phyloP scores from a whole-genome alignment of 208 protist genomes.

The Crithidia acanthocephali region DNA sequence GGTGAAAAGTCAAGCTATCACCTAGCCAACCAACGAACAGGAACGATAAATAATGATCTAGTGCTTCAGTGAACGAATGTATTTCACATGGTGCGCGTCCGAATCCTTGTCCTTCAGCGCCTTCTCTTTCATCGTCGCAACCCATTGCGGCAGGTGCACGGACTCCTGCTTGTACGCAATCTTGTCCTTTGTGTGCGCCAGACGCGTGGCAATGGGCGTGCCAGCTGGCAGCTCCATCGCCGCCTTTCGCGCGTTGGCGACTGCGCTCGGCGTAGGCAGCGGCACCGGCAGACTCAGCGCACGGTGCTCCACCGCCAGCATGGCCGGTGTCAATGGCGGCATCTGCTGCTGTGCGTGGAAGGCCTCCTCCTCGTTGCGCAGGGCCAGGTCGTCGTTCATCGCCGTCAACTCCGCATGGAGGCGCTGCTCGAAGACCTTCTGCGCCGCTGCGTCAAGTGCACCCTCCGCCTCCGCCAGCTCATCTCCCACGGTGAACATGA shows the following conservation, averaged over 20 bases:
- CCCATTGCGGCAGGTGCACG: conserved; percentile 31
- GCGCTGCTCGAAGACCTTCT: conserved; percentile 64
- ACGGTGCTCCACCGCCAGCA: conserved; percentile 30
- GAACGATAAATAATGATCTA: background rate
- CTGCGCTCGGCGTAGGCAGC: conserved; percentile 49
- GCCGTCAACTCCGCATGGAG: conserved; percentile 54
- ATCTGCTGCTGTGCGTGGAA: conserved; percentile 82
- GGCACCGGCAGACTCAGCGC: conserved; percentile 62
- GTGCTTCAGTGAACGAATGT: conserved; percentile 28
- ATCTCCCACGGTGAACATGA: conserved; percentile 79
- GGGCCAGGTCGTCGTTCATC: conserved; percentile 61
- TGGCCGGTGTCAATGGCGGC: conserved; percentile 51
- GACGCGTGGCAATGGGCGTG: conserved; percentile 39
- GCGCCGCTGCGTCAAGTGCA: conserved; percentile 72
- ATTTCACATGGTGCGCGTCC: conserved; percentile 35
- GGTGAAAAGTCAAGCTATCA: background rate
- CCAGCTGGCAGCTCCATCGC: conserved; percentile 43
- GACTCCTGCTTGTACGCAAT: conserved; percentile 37
- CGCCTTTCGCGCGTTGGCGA: conserved; percentile 49
- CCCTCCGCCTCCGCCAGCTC: conserved; percentile 83
- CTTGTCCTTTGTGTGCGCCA: conserved; percentile 51
- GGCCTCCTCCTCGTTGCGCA: conserved; percentile 85
- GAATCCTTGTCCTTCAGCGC: conserved; percentile 33
- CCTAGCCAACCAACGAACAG: background rate
- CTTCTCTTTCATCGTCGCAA: conserved; percentile 24